Percentiles rank a stretch among this genome's conserved stretches.
These are phyloP conservation scores for Globisporangium cylindrosporum DNA, from an alignment of 352 stramenopile genomes.

Conservation along the genomic window DNA sequence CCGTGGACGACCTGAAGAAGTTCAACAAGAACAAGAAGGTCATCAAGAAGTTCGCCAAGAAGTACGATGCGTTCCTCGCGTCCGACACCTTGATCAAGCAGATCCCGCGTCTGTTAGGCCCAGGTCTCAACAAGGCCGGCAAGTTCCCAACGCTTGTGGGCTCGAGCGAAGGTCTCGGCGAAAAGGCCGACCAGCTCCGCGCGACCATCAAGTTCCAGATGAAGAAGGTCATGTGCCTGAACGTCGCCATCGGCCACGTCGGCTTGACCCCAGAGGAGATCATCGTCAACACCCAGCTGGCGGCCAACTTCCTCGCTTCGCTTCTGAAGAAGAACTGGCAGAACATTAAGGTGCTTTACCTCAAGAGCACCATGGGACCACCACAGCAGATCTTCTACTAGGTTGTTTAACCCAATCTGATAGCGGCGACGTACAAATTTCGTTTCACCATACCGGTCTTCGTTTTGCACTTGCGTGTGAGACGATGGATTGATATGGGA, in stretches of 20 bases:
- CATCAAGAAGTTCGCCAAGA: slow-evolving; percentile 99
- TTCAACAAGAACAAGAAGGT: slow-evolving; percentile 99
- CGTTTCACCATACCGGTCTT: slow-evolving; percentile 36
- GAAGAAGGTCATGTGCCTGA: slow-evolving; percentile 99
- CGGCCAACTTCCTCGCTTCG: slow-evolving; percentile 98
- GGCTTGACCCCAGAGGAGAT: slow-evolving; percentile 94
- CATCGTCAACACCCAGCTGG: slow-evolving; percentile 97
- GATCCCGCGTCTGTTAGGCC: slow-evolving; percentile 99
- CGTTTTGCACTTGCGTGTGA: not conserved
- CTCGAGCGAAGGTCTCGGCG: slow-evolving; percentile 93
- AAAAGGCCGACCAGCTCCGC: slow-evolving; percentile 98
- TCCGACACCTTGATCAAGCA: slow-evolving; percentile 99
- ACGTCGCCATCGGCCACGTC: slow-evolving; percentile 98
- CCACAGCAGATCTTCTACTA: slow-evolving; percentile 99
- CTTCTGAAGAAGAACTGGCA: slow-evolving; percentile 99
- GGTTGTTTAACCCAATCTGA: slow-evolving; percentile 12
- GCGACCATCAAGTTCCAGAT: slow-evolving; percentile 99
- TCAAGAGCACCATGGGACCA: slow-evolving; percentile 99
- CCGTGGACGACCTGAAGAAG: slow-evolving; percentile 99
- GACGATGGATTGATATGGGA: slow-evolving; percentile 25
- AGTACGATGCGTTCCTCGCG: slow-evolving; percentile 99
- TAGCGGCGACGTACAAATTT: slow-evolving; percentile 23
- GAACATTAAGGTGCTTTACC: slow-evolving; percentile 99
- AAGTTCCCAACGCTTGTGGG: slow-evolving; percentile 99
- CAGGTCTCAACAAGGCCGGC: slow-evolving; percentile 97